phyloP scores from a whole-genome alignment of 179 eudicot species.

The Dionaea muscipula region DNA sequence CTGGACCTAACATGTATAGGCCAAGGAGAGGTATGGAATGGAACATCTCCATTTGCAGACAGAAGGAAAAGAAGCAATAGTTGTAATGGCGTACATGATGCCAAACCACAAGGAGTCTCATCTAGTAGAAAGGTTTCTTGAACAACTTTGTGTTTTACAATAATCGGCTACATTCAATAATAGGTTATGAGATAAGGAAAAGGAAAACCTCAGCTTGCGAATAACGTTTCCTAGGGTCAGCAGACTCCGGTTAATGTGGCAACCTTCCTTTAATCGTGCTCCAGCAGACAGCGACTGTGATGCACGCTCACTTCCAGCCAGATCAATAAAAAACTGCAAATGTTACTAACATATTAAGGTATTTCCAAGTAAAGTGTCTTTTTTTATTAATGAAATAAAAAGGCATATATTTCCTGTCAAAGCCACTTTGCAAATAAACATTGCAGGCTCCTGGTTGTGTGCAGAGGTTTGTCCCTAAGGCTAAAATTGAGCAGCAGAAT shows the following conservation, averaged over 20 bases:
- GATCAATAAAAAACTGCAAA: conserved; percentile 84
- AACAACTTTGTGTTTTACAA: not conserved
- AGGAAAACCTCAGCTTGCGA: conserved; percentile 79
- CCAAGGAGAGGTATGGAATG: no score
- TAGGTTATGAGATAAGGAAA: not conserved
- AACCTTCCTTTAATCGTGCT: conserved; percentile 80
- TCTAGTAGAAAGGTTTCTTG: no score
- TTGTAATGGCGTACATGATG: no score
- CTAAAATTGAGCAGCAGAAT: no score
- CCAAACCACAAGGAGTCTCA: no score
- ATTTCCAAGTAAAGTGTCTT: no score
- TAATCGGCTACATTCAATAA: not conserved
- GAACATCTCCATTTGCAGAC: no score
- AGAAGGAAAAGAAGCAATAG: no score
- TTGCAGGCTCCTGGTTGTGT: no score
- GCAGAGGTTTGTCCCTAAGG: no score
- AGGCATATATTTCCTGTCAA: not conserved
- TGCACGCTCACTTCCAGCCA: conserved; percentile 99
- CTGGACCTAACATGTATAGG: no score
- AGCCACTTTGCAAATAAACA: no score
- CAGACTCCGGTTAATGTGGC: conserved; percentile 88
- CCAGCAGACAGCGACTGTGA: conserved; percentile 89
- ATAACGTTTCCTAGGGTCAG: conserved; percentile 82
- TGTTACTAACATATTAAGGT: not conserved
- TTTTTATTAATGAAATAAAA: not conserved